Evolutionary conservation across 306 rosid genomes (phyloP), one percentile per base, ranked within the genome.

Genomic region (Dryas octopetala): DNA sequence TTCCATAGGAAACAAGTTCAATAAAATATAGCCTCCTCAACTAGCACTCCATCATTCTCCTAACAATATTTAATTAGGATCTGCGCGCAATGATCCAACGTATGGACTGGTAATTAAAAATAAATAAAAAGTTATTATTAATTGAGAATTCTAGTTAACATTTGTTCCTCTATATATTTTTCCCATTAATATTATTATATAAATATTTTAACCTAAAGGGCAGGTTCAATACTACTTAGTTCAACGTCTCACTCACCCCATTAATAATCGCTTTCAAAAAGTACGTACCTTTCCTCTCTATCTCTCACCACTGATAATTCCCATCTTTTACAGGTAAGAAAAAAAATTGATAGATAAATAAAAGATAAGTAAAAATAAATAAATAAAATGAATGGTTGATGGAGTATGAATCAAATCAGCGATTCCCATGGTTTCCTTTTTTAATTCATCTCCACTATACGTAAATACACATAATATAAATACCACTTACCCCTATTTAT

Each of bases 161-260:
- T 26, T 14, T 41, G 14, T 15, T 81, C 74, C 58, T 17, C 40
- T 48, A 50, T n/a, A 50, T 40, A 15, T 16, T 55, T 40, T 6
- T 50, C 23, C n/a, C 9, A 28, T 28, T 28, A 28, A 16, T 28
- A 58, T n/a, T 40, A 12, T 10, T 66, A 6, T 58, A 48, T 57
- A 51, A 67, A 47, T 40, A 44, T 70, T 59, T 50, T 55, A 61
- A 73, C 62, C 70, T 70, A 50, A 51, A 65, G 48, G 54, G 63
- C 62, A 19, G 71, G 3, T 66, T 38, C 14, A 53, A 54, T 76
- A 55, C 76, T 75, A 74, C 80, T 83, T 82, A 74, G 75, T 70
- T 77, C 78, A 80, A 83, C 78, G 88, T 89, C 91, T 77, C 76
- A 74, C 70, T 91, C 90, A 86, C 74, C 74, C 78, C 78, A 81